Conservation (phyloP, 495 filamentous ascomycete genomes). For the Podospora comata region DNA sequence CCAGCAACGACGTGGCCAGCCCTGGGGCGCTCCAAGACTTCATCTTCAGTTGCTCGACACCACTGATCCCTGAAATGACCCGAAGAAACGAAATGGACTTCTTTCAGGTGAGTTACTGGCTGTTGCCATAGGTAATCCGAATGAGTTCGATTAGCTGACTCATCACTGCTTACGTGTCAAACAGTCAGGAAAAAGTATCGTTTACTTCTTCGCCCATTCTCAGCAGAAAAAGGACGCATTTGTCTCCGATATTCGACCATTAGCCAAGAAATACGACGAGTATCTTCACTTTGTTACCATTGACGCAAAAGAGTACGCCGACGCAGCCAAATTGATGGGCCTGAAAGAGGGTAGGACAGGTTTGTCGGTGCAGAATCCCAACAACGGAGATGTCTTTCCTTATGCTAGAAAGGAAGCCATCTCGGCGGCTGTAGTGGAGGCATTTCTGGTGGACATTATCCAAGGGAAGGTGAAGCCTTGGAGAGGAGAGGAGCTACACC, state of each 20-base stretch:
- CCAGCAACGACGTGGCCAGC: neutral
- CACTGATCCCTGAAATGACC: conserved; percentile 45
- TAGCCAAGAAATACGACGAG: conserved; percentile 49
- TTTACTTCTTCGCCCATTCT: conserved; percentile 42
- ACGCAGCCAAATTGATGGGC: conserved; percentile 42
- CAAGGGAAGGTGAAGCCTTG: conserved; percentile 42
- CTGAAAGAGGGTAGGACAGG: conserved; percentile 28
- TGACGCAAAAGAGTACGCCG: conserved; percentile 45
- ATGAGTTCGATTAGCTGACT: no score
- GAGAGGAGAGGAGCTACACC: conserved; percentile 12
- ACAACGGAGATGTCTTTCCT: conserved; percentile 43
- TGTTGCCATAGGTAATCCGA: neutral
- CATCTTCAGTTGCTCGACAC: conserved; percentile 33
- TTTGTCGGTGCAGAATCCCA: conserved; percentile 44
- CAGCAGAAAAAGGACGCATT: conserved; percentile 30
- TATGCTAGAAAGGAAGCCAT: conserved; percentile 32
- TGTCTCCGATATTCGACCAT: conserved; percentile 33
- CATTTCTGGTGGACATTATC: conserved; percentile 45
- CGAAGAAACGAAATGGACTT: conserved; percentile 43
- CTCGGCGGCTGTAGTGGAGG: conserved; percentile 36
- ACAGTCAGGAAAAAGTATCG: conserved; percentile 45
- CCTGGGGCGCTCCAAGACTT: conserved; percentile 22
- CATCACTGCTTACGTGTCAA: neutral
- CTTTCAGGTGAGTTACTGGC: conserved; percentile 33
- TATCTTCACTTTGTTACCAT: conserved; percentile 48